A percentile compares a stretch with the other conserved stretches of the same genome.
These are phyloP conservation scores for Paragyromitra xinjiangensis DNA, from an alignment of 495 filamentous ascomycete species.

Conservation along the genomic window DNA sequence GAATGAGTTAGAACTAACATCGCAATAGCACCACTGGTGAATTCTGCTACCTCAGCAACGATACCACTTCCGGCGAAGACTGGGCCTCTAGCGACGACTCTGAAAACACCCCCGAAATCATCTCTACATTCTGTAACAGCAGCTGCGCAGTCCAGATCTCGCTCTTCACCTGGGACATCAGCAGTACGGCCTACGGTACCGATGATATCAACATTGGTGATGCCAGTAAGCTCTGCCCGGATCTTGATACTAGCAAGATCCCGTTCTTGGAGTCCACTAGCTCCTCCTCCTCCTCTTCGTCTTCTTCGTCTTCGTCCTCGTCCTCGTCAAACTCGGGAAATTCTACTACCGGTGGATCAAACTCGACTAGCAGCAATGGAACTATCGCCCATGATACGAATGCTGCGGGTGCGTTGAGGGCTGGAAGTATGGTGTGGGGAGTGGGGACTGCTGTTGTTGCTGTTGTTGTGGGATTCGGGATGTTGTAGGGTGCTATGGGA, in stretches of 20 bases:
- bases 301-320: neutral
- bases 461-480: neutral
- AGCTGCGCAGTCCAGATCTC: conserved; percentile 23
- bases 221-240: conserved; percentile 22
- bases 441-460: neutral
- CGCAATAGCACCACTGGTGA: neutral
- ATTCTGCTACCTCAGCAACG: conserved; percentile 9
- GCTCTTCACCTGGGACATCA: conserved; percentile 14
- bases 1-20: neutral
- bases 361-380: conserved; percentile 2
- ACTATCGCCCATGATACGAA: neutral
- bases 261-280: conserved; percentile 17
- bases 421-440: neutral
- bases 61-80: neutral
- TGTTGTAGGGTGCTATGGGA: conserved; percentile 1
- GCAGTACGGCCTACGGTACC: neutral
- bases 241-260: conserved; percentile 26
- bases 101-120: conserved; percentile 12
- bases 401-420: conserved; percentile 1
- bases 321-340: neutral
- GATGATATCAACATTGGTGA: neutral
- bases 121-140: conserved; percentile 12
- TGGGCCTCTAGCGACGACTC: neutral
- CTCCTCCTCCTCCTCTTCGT: neutral
- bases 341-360: neutral